Conservation (phyloP, 2,329 filamentous ascomycete species). For the Diaporthe aspalathi region DNA sequence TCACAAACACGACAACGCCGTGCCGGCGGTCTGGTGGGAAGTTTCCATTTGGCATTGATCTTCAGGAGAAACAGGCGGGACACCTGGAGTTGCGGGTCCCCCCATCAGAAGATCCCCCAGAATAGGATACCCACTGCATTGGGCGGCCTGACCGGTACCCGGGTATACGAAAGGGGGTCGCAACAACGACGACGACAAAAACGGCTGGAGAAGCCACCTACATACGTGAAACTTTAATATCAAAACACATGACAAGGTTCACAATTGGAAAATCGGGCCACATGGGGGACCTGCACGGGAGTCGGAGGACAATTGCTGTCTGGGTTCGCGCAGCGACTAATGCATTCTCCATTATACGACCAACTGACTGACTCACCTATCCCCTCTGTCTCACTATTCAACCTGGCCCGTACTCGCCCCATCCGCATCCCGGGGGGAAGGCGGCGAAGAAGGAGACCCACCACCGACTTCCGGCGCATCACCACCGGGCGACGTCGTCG, state of each 20-base stretch:
- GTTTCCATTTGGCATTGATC: constrained; percentile 21
- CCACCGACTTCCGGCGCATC: constrained; percentile 16
- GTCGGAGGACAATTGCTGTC: neutral
- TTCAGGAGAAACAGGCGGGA: constrained; percentile 18
- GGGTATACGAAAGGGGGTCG: neutral
- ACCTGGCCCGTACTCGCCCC: neutral
- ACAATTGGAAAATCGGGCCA: neutral
- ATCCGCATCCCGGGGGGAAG: no score
- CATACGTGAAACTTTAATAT: neutral
- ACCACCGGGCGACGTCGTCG: neutral
- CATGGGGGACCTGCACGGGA: neutral
- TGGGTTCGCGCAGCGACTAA: constrained; percentile 3
- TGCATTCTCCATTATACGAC: neutral
- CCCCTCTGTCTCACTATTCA: neutral
- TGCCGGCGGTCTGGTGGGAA: neutral
- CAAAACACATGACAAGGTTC: neutral
- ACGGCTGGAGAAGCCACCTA: neutral
- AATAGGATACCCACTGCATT: constrained; percentile 6
- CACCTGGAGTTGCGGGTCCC: constrained; percentile 20
- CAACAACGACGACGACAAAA: no score
- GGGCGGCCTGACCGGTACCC: constrained; percentile 5
- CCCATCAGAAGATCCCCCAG: constrained; percentile 9
- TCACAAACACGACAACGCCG: neutral
- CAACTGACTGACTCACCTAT: constrained; percentile 20
- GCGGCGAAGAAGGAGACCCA: neutral